Conservation (phyloP, 1,284 basidiomycete genomes). For the Fomitopsis betulina region DNA sequence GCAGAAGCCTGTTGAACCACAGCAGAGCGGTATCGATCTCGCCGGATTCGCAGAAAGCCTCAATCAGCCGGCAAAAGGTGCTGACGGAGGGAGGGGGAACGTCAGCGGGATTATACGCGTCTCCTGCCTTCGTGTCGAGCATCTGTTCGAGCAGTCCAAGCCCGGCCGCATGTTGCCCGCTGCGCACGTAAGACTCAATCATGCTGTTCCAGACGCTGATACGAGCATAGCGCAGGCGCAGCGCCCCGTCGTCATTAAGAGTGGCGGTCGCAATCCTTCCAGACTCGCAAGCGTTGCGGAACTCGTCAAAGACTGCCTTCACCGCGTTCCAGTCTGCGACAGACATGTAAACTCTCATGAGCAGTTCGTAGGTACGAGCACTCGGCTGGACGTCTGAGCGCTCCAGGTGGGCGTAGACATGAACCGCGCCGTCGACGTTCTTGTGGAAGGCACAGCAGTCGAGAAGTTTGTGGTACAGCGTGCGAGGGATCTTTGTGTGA, state of each 20-base stretch:
- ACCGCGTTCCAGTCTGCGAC: conserved; percentile 55
- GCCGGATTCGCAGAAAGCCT: conserved; percentile 58
- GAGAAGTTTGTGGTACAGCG: conserved; percentile 57
- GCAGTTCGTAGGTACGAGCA: conserved; percentile 46
- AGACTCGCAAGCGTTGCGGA: conserved; percentile 36
- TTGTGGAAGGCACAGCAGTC: conserved; percentile 57
- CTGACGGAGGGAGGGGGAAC: conserved; percentile 56
- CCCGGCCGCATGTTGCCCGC: conserved; percentile 59
- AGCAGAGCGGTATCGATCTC: conserved; percentile 61
- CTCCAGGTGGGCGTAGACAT: conserved; percentile 68
- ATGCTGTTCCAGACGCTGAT: conserved; percentile 69
- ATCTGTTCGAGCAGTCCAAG: conserved; percentile 71
- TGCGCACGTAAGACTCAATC: conserved; percentile 72
- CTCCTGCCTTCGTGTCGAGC: conserved; percentile 47
- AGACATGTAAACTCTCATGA: conserved; percentile 61
- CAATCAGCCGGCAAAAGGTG: conserved; percentile 64
- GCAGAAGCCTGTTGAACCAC: conserved; percentile 68
- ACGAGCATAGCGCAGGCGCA: conserved; percentile 25
- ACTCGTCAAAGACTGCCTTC: conserved; percentile 67
- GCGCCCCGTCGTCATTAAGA: neutral
- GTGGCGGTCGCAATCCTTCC: conserved; percentile 27
- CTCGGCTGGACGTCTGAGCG: conserved; percentile 36
- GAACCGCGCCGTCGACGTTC: conserved; percentile 60
- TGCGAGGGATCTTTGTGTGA: conserved; percentile 30
- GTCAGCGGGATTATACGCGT: conserved; percentile 33